These are phyloP conservation scores for Rhytidiadelphus loreus DNA, from an alignment of 225 moss, liverwort and hornwort species.

Conservation along the genomic window DNA sequence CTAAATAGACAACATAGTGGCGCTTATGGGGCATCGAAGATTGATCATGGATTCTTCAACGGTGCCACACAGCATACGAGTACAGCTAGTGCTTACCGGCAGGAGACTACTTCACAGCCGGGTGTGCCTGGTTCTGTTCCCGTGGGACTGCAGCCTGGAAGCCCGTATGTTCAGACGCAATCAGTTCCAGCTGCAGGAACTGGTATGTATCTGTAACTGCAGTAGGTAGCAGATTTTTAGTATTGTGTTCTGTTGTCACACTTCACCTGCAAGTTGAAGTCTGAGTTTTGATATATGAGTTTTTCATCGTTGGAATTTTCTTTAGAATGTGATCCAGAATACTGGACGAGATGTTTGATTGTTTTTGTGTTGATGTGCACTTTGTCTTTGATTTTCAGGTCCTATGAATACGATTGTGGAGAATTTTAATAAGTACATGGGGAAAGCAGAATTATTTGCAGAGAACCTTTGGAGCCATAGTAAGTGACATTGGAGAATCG, in stretches of 20 bases:
- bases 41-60: conserved; percentile 5
- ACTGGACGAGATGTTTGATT: not conserved
- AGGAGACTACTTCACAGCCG: conserved; percentile 32
- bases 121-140: conserved; percentile 16
- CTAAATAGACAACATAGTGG: conserved; percentile 28
- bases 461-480: conserved; percentile 70
- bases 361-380: not conserved
- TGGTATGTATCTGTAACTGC: not conserved
- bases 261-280: not conserved
- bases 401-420: conserved; percentile 44
- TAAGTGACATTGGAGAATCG: conserved; percentile 33
- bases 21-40: conserved; percentile 8
- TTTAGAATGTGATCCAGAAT: not conserved
- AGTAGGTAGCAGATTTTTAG: not conserved
- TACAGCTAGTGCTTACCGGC: not conserved
- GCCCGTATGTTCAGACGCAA: conserved; percentile 46
- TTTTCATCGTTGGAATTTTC: not conserved
- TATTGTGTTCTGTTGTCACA: not conserved
- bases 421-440: conserved; percentile 45
- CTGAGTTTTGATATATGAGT: not conserved
- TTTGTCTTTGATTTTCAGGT: conserved; percentile 21
- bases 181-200: conserved; percentile 29
- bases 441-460: conserved; percentile 47
- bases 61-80: not conserved
- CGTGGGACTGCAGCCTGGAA: conserved; percentile 26